phyloP scores from a whole-genome alignment of 495 filamentous ascomycete genomes.

The Lindgomyces ingoldianus region DNA sequence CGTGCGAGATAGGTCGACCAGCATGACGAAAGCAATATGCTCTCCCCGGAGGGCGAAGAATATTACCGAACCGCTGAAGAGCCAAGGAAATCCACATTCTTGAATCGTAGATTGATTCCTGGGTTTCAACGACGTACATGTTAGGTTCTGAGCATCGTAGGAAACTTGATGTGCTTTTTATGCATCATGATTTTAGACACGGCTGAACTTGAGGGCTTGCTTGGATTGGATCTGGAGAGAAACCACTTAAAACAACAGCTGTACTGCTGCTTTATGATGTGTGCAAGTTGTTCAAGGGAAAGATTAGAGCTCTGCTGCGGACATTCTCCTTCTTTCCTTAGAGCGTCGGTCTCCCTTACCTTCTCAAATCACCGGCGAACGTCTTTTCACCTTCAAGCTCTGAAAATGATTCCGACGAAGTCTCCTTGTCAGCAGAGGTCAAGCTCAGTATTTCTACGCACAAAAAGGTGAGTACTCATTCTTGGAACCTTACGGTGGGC shows the following conservation, averaged over 20 bases:
- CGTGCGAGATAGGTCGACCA: conserved; percentile 8
- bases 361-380: not conserved
- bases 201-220: not conserved
- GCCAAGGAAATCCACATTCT: not conserved
- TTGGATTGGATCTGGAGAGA: not conserved
- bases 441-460: not conserved
- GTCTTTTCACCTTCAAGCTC: not conserved
- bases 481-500: too few species aligned
- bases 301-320: not conserved
- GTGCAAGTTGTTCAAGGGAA: not conserved
- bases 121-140: not conserved
- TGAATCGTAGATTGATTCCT: not conserved
- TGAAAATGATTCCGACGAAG: conserved; percentile 33
- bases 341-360: not conserved
- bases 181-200: conserved; percentile 43
- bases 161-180: conserved; percentile 43
- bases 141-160: not conserved
- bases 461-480: conserved; percentile 3
- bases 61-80: not conserved
- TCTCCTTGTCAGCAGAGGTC: not conserved
- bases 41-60: conserved; percentile 16
- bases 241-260: not conserved
- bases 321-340: not conserved
- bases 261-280: not conserved
- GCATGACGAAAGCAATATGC: conserved; percentile 4